phyloP scores from a whole-genome alignment of 306 rosid species.

The Pterocarpus macrocarpus region DNA sequence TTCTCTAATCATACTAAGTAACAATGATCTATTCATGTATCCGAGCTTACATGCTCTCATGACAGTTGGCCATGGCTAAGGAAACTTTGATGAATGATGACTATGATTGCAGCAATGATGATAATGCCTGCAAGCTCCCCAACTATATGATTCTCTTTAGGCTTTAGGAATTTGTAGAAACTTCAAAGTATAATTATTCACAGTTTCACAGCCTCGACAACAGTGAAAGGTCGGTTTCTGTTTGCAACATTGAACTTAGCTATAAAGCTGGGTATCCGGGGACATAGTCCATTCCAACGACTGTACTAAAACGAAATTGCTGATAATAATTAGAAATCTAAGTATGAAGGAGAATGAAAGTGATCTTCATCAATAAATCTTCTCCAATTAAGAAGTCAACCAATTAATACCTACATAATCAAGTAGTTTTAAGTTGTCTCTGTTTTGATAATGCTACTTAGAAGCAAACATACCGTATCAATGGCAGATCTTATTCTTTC shows the following conservation, averaged over 20 bases:
- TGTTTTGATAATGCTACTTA: constrained; percentile 26
- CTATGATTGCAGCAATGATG: constrained; percentile 49
- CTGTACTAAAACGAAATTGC: constrained; percentile 15
- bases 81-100: constrained; percentile 39
- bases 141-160: constrained; percentile 30
- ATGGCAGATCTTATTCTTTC: constrained; percentile 49
- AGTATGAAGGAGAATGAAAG: constrained; percentile 34
- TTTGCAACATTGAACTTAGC: constrained; percentile 42
- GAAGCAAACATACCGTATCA: constrained; percentile 54
- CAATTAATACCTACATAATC: background rate
- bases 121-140: constrained; percentile 15
- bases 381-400: constrained; percentile 38
- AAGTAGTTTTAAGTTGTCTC: constrained; percentile 31
- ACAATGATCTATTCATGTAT: background rate
- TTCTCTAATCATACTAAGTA: background rate
- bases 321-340: constrained; percentile 15
- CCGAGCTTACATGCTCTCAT: constrained; percentile 33
- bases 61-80: constrained; percentile 25
- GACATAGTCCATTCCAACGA: background rate
- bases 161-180: constrained; percentile 31
- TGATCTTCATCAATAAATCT: constrained; percentile 38
- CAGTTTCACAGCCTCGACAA: constrained; percentile 16
- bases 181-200: background rate
- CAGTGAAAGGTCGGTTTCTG: constrained; percentile 35
- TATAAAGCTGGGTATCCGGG: constrained; percentile 37